Evolutionary conservation across 257 asterid species (phyloP), one percentile per base, ranked within the genome.

Genomic region (Voacanga thouarsii): DNA sequence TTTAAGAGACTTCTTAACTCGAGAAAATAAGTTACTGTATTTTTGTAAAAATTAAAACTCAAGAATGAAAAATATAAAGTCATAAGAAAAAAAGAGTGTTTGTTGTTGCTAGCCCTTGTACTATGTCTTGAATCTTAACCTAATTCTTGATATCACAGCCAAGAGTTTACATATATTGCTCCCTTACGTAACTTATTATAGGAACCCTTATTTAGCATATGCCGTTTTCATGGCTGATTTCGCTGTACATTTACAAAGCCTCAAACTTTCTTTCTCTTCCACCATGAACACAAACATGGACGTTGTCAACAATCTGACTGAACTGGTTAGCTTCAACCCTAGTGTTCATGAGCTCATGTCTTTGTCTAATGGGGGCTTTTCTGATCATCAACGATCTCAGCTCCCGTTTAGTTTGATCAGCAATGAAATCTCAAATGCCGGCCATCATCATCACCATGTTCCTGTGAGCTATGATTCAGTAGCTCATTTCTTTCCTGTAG

Each of bases 401-500:
- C 83, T 77, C 50, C 78, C 80, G 0, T 71, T 80, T 72, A 44
- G 86, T 82, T 89, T 86, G 76, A 50, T 55, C 19, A 73, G 56
- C 6, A 77, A 79, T 59, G 87, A 85, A 47, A 60, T 82, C 64
- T 5, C 69, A 11, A 43, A 45, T 57, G 28, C 72, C 43, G 15
- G 4, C 15, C 68, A 28, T 12, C 72, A 45, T 12, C 74, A 78
- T 44, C 75, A 57, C 14, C 74, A 64, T 37, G n/a, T 21, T 65
- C 83, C 84, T 0, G 41, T 77, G 12, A 44, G 23, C 26, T 83
- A 79, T 30, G 90, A 85, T 63, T 85, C 90, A 2, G 53, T 79
- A 43, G 63, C 89, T 71, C 90, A 82, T 50, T 84, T 84, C 80
- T 87, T 85, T 69, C 80, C 96, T 0, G 74, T 59, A 15, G 83